Percentiles rank a stretch among this genome's conserved stretches.
Evolutionary conservation across 192 early-diverging fungal genomes (phyloP).

Genomic region (Hyaloraphidium curvatum): DNA sequence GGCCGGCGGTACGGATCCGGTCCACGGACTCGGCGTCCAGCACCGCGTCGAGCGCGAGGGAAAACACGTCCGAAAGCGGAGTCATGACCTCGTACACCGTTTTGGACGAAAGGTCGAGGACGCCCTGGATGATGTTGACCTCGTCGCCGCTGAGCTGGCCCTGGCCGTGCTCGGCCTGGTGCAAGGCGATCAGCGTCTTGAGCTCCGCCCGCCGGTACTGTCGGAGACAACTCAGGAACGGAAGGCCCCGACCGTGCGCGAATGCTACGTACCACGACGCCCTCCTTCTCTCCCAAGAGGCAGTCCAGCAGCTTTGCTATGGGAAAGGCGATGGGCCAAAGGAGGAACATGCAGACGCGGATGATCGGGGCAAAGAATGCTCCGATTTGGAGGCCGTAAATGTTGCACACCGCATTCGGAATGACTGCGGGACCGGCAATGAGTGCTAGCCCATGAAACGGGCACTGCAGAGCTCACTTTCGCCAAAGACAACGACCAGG

Average conservation of each 20-base stretch:
- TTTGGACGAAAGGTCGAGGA: not conserved
- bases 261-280: constrained; percentile 40
- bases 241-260: not conserved
- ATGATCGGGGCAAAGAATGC: constrained; percentile 67
- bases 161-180: constrained; percentile 31
- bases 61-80: not conserved
- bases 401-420: constrained; percentile 75
- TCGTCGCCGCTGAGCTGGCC: too few species aligned
- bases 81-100: not conserved
- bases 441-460: too few species aligned
- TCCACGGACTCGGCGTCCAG: not conserved
- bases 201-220: constrained; percentile 27
- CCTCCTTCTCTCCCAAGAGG: constrained; percentile 64
- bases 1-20: constrained; percentile 43
- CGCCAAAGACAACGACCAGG: constrained; percentile 84
- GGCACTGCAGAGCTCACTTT: too few species aligned
- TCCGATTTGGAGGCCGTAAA: constrained; percentile 73
- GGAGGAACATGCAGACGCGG: constrained; percentile 30
- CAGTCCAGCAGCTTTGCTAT: constrained; percentile 69
- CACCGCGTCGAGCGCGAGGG: not conserved
- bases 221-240: not conserved
- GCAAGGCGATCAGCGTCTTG: constrained; percentile 57
- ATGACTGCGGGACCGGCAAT: constrained; percentile 32
- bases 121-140: constrained; percentile 50
- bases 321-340: constrained; percentile 53